Percentiles rank a stretch among this genome's conserved stretches.
Evolutionary conservation across 805 yeast species (phyloP).

Genomic region (Suhomyces tanzawaensis): DNA sequence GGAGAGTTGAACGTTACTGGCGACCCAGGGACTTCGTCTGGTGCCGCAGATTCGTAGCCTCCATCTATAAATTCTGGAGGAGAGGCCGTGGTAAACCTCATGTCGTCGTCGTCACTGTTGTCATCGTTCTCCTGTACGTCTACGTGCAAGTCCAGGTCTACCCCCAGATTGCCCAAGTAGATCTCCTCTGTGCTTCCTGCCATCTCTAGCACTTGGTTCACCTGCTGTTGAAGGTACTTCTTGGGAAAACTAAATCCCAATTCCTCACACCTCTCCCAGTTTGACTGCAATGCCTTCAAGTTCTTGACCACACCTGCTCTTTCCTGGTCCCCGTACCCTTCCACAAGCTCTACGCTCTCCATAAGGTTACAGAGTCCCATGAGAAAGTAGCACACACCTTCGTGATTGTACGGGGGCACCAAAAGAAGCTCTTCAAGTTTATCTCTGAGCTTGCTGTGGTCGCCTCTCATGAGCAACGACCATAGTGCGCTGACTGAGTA

Average conservation of each 20-base stretch:
- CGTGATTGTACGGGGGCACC: conserved; percentile 41
- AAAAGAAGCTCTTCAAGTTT: conserved; percentile 36
- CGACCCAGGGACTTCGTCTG: no score
- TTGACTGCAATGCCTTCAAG: not conserved
- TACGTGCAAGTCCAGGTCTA: no score
- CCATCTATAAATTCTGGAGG: no score
- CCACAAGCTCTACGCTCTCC: conserved; percentile 21
- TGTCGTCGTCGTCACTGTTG: no score
- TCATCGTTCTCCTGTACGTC: no score
- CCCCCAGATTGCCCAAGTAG: no score
- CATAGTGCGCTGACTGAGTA: conserved; percentile 42
- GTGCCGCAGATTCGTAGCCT: no score
- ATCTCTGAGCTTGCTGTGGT: conserved; percentile 32
- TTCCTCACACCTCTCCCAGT: conserved; percentile 17
- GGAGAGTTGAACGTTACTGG: no score
- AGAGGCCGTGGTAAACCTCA: no score
- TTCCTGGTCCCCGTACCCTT: conserved; percentile 1
- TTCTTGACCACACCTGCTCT: not conserved
- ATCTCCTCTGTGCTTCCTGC: not conserved
- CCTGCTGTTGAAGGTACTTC: conserved; percentile 13
- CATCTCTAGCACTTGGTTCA: not conserved
- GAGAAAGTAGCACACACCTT: conserved; percentile 41
- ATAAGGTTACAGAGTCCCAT: conserved; percentile 28
- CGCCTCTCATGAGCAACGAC: conserved; percentile 37
- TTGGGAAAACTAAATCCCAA: conserved; percentile 26